Evolutionary conservation across 2,329 filamentous ascomycete species (phyloP), one percentile per base, ranked within the genome.

Genomic region (Aspergillus udagawae): DNA sequence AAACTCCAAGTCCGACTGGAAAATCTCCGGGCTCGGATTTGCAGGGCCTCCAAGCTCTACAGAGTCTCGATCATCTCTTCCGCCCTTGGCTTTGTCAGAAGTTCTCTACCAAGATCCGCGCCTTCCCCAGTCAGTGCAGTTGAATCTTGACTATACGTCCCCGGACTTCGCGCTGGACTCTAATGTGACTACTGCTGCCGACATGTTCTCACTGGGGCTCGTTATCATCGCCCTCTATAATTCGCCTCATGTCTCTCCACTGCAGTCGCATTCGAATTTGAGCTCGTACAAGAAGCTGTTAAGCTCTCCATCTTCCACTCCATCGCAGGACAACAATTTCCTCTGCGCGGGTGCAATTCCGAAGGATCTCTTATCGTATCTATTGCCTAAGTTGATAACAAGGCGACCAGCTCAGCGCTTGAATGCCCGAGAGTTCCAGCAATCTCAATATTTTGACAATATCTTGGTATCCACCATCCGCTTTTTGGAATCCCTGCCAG

Each of bases 1-100:
- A 74, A 99, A 99, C 76, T 86, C 90, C 44, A 99, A 99, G 84
- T 96, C 91, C 50, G 94, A 99, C 74, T 99, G 94, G 94, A 99
- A 99, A 73, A 90, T 99, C 60, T 93, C 92, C 65, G 94, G 93
- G n/a, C 82, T 99, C 42, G 86, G 89, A 0, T 99, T 97, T 73
- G 91, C 89, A 70, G 90, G 90, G 49, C 90, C 92, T 14, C 85
- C 90, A 51, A 89, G 92, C 65, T 83, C 85, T 65, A 90, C 89
- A 21, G 87, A 85, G 28, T 87, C 89, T 63, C 81, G 87, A 49
- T 89, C 90, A 3, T 88, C 90, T 3, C 85, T 96, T 51, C 83
- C 87, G 45, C 89, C 91, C 9, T 87, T 97, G 64, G 90, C 86
- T 62, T 82, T 97, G 21, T 88, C 89, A 28, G 92, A 97, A 73